Evolutionary conservation across 495 filamentous ascomycete genomes (phyloP), one percentile per base, ranked within the genome.

Genomic region (Penicillium taxi): DNA sequence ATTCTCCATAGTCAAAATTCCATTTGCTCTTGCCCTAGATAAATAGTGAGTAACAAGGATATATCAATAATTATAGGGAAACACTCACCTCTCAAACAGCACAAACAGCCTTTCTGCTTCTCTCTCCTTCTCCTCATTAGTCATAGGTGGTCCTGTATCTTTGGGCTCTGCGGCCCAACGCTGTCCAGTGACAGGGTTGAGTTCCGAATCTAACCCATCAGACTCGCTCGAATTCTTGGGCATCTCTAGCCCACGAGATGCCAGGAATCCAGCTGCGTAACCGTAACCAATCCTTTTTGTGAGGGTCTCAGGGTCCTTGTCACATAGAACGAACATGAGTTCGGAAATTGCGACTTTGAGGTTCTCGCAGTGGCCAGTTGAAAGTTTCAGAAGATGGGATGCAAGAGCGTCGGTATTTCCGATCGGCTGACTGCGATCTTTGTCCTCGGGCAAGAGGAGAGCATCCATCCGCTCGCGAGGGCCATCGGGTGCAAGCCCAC

Each of bases 41-140:
- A 9, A 30, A 16, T 4, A 26, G 4, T 5, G 2, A 13, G 17
- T 21, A n/a, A n/a, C n/a, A n/a, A n/a, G n/a, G n/a, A n/a, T n/a
- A n/a, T n/a, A n/a, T n/a, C n/a, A n/a, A n/a, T 13, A 37, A 12
- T 26, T 6, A 7, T 6, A 5, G 5, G 9, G 18, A 15, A 26
- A 11, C 1, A 36, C 61, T 45, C 65, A 86, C 85, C 88, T 78
- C 61, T 98, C 89, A 61, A 98, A 98, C 11, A 98, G 67, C 9
- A 96, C 86, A 63, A 96, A 95, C 0, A 98, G 63, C 48, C 75
- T 80, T 58, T 98, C 91, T 0, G 91, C 91, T 57, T 98, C 91
- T 28, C 85, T 69, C 53, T 95, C 86, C 59, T 83, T 95, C 70
- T 98, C 89, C 41, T 84, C 91, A 21, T 80, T 66, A 5, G 82